Percentiles rank a stretch among this genome's conserved stretches.
Conservation (phyloP, 2,329 filamentous ascomycete genomes). For the Sporothrix sp. region DNA sequence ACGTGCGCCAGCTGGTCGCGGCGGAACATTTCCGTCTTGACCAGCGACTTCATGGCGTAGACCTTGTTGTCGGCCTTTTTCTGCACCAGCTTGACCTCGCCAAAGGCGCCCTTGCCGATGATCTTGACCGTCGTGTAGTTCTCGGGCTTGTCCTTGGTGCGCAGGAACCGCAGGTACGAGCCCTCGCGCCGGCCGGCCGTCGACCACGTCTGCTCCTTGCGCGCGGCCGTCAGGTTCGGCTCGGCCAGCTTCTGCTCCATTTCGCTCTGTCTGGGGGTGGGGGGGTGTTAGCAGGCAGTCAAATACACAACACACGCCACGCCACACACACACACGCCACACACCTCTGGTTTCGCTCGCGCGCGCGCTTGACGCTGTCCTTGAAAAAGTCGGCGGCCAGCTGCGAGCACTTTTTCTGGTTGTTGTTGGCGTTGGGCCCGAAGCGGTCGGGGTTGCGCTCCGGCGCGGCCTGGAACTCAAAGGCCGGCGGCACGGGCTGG, state of each 20-base stretch:
- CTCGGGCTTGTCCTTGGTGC: conserved; percentile 83
- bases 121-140: conserved; percentile 97
- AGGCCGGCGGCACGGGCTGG: conserved; percentile 47
- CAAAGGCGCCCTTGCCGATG: conserved; percentile 97
- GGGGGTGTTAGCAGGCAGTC: neutral
- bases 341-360: conserved; percentile 88
- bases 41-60: conserved; percentile 94
- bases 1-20: conserved; percentile 97
- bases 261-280: conserved; percentile 64
- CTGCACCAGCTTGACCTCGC: conserved; percentile 95
- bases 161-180: conserved; percentile 85
- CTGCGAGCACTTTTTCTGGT: conserved; percentile 60
- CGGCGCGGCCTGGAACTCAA: conserved; percentile 68
- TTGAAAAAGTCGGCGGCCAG: conserved; percentile 90
- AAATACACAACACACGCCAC: too few species aligned
- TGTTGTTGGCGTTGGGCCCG: conserved; percentile 53
- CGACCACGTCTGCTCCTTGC: conserved; percentile 77
- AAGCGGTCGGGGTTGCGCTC: conserved; percentile 82
- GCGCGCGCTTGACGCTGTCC: conserved; percentile 91
- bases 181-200: conserved; percentile 81
- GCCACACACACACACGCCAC: too few species aligned
- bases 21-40: conserved; percentile 99
- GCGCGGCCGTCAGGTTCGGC: conserved; percentile 59
- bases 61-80: conserved; percentile 94
- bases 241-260: conserved; percentile 79